A percentile compares a stretch with the other conserved stretches of the same genome.
These are phyloP conservation scores for Ophioceras dolichostomum DNA, from an alignment of 2,329 filamentous ascomycete genomes.

Conservation along the genomic window DNA sequence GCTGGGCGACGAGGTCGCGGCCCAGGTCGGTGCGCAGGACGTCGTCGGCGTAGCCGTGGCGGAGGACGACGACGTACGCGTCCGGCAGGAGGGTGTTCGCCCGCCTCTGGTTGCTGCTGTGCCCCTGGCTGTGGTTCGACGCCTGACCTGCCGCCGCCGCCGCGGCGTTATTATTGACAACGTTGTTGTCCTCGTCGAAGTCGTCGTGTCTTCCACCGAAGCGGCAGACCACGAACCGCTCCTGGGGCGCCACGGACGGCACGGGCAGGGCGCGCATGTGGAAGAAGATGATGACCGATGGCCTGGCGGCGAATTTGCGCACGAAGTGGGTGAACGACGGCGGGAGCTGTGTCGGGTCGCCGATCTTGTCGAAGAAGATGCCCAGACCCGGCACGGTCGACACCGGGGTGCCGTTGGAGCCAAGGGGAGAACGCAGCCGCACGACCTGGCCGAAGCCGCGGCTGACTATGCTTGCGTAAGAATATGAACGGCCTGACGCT, in stretches of 20 bases:
- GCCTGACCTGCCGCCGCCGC: not conserved
- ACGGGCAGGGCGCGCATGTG: slow-evolving; percentile 53
- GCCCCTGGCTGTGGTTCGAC: not conserved
- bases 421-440: slow-evolving; percentile 18
- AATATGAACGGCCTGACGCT: not conserved
- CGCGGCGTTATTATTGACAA: slow-evolving; percentile 15
- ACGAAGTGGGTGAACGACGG: slow-evolving; percentile 62
- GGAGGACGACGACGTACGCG: slow-evolving; percentile 56
- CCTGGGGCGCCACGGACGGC: slow-evolving; percentile 37
- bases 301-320: slow-evolving; percentile 54
- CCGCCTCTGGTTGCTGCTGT: slow-evolving; percentile 7
- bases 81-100: slow-evolving; percentile 30
- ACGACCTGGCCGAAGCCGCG: not conserved
- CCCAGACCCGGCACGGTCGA: slow-evolving; percentile 45
- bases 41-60: slow-evolving; percentile 63
- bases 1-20: slow-evolving; percentile 41
- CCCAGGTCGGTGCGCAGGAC: slow-evolving; percentile 53
- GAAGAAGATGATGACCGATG: slow-evolving; percentile 62
- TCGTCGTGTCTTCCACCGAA: too few relatives aligned
- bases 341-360: slow-evolving; percentile 41
- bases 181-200: too few relatives aligned
- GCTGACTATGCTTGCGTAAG: slow-evolving; percentile 2
- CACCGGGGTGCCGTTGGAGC: slow-evolving; percentile 26
- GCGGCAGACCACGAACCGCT: slow-evolving; percentile 33
- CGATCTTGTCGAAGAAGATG: slow-evolving; percentile 70